phyloP scores from a whole-genome alignment of 2,329 filamentous ascomycete species.

The Epichloe scottii region DNA sequence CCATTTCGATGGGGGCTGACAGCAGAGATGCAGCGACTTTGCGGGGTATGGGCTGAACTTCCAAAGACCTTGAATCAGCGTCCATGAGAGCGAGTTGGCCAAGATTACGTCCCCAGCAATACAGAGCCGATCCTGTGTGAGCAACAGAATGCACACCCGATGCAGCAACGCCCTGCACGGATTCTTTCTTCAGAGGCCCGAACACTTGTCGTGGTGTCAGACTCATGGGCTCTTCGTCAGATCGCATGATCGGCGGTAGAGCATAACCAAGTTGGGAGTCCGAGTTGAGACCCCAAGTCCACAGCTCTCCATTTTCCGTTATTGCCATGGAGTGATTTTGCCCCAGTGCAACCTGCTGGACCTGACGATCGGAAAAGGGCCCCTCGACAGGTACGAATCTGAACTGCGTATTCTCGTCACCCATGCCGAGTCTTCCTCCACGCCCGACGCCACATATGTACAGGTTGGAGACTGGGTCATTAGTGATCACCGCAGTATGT shows the following conservation, averaged over 20 bases:
- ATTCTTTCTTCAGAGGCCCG: slow-evolving; percentile 78
- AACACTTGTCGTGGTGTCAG: slow-evolving; percentile 77
- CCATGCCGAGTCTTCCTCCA: slow-evolving; percentile 77
- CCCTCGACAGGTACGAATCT: slow-evolving; percentile 72
- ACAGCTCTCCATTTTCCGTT: slow-evolving; percentile 76
- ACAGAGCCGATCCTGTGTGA: slow-evolving; percentile 68
- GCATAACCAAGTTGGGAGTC: slow-evolving; percentile 78
- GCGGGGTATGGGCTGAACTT: slow-evolving; percentile 68
- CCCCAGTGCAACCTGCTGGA: slow-evolving; percentile 69
- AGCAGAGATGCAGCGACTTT: slow-evolving; percentile 74
- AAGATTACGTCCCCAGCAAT: slow-evolving; percentile 90
- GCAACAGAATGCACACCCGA: slow-evolving; percentile 87
- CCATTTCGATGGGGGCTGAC: slow-evolving; percentile 57
- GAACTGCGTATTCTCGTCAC: slow-evolving; percentile 82
- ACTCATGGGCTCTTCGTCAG: slow-evolving; percentile 76
- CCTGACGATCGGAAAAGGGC: slow-evolving; percentile 60
- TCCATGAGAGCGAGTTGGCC: slow-evolving; percentile 91
- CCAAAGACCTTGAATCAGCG: slow-evolving; percentile 82
- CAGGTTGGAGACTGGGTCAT: slow-evolving; percentile 77
- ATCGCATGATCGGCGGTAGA: slow-evolving; percentile 51
- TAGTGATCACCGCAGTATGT: slow-evolving; percentile 78
- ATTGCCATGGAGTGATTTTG: slow-evolving; percentile 86
- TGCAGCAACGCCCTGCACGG: slow-evolving; percentile 69
- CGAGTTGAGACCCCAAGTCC: slow-evolving; percentile 86
- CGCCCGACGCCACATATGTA: slow-evolving; percentile 89